phyloP scores from a whole-genome alignment of 441 rosid species.

The Erysimum cheiri region DNA sequence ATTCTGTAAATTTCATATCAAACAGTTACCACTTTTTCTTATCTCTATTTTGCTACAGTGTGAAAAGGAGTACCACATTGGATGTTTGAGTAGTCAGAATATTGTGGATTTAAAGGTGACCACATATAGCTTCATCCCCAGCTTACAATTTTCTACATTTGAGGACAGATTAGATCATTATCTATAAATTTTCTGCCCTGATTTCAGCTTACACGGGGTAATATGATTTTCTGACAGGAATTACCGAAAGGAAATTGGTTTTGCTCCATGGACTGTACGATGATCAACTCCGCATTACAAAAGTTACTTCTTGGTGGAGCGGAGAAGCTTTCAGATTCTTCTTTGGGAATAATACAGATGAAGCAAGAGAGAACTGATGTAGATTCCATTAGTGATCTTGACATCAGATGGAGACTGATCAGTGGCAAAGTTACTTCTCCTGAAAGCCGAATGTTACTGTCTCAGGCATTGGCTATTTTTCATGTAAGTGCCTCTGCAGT shows the following conservation, averaged over 20 bases:
- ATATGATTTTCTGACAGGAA: conserved; percentile 58
- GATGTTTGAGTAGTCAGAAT: conserved; percentile 81
- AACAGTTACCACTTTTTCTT: conserved; percentile 12
- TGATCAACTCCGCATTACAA: conserved; percentile 64
- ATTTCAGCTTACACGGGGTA: conserved; percentile 7
- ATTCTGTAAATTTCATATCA: conserved; percentile 20
- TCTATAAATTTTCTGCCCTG: conserved; percentile 1
- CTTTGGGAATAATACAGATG: conserved; percentile 57
- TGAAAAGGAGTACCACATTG: conserved; percentile 96
- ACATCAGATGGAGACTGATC: conserved; percentile 78
- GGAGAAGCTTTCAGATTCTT: conserved; percentile 62
- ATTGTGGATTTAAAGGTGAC: conserved; percentile 55
- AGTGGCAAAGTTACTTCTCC: conserved; percentile 75
- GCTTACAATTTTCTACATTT: conserved; percentile 24
- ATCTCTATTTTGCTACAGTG: conserved; percentile 60
- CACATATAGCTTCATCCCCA: conserved; percentile 9
- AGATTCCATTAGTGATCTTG: conserved; percentile 47
- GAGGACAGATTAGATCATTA: conserved; percentile 17
- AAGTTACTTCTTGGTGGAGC: conserved; percentile 63
- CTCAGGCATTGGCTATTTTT: conserved; percentile 85
- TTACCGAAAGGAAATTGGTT: conserved; percentile 89
- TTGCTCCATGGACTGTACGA: conserved; percentile 79
- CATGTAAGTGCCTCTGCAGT: conserved; percentile 60
- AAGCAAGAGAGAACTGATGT: conserved; percentile 71
- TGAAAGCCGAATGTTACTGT: conserved; percentile 72